Conservation (phyloP, 192 early-diverging fungal genomes). For the Coemansia sp. region DNA sequence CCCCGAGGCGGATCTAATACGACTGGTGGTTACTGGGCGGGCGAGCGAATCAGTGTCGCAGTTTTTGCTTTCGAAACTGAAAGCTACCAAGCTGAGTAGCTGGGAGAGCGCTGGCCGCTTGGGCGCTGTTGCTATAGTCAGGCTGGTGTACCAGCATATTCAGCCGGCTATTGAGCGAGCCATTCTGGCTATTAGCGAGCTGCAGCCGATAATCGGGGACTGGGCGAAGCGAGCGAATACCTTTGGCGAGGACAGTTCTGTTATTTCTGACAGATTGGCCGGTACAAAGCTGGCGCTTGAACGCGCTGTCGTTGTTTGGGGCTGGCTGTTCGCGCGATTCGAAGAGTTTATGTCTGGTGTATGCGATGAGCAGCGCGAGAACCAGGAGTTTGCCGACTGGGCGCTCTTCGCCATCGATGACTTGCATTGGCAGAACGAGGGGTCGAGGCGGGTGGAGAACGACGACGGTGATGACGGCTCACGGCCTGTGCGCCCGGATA, state of each 20-base stretch:
- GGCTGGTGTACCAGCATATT: slow-evolving; percentile 38
- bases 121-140: slow-evolving; percentile 30
- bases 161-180: slow-evolving; percentile 38
- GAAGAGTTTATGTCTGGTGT: slow-evolving; percentile 26
- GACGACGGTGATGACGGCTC: slow-evolving; percentile 35
- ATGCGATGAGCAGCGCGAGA: slow-evolving; percentile 39
- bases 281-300: slow-evolving; percentile 6
- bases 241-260: background rate
- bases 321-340: slow-evolving; percentile 37
- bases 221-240: background rate
- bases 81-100: slow-evolving; percentile 25
- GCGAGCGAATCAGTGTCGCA: slow-evolving; percentile 51
- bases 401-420: slow-evolving; percentile 40
- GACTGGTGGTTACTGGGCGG: slow-evolving; percentile 35
- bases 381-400: slow-evolving; percentile 51
- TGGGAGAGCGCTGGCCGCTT: slow-evolving; percentile 45
- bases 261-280: background rate
- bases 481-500: slow-evolving; percentile 35
- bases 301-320: slow-evolving; percentile 28
- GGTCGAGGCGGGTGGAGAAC: slow-evolving; percentile 23
- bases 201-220: slow-evolving; percentile 16
- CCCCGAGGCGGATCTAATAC: slow-evolving; percentile 36
- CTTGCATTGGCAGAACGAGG: slow-evolving; percentile 48
- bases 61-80: slow-evolving; percentile 45
- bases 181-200: slow-evolving; percentile 20